These are phyloP conservation scores for Globisporangium echinulatum DNA, from an alignment of 352 stramenopile species.

Conservation along the genomic window DNA sequence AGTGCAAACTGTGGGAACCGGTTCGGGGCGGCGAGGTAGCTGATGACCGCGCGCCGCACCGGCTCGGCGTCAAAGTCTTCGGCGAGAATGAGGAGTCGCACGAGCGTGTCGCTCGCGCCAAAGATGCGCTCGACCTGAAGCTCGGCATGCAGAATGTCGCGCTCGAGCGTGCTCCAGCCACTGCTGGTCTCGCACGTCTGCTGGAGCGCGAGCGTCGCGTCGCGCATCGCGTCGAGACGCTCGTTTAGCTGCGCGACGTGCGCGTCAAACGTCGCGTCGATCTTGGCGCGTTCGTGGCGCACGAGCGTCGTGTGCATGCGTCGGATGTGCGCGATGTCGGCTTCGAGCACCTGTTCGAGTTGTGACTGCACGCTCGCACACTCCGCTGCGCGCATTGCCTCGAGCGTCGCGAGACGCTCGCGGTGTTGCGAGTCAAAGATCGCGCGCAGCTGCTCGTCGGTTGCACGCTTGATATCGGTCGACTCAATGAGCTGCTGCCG, in stretches of 20 bases:
- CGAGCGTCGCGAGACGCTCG: conserved; percentile 31
- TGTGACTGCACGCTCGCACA: conserved; percentile 35
- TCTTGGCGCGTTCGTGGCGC: conserved; percentile 51
- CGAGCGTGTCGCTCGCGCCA: conserved; percentile 59
- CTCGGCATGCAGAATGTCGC: conserved; percentile 37
- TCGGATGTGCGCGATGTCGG: conserved; percentile 57
- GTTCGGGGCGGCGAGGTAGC: conserved; percentile 41
- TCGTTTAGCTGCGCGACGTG: conserved; percentile 29
- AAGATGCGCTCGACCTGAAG: conserved; percentile 68
- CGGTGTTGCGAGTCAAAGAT: conserved; percentile 43
- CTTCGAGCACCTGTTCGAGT: conserved; percentile 41
- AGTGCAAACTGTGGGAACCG: conserved; percentile 58
- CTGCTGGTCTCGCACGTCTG: conserved; percentile 39
- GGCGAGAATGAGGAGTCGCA: conserved; percentile 64
- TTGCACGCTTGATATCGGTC: conserved; percentile 41
- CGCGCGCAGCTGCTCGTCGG: conserved; percentile 32
- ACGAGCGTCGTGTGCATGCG: conserved; percentile 55
- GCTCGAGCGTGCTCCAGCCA: conserved; percentile 50
- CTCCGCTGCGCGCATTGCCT: conserved; percentile 26
- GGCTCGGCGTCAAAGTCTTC: conserved; percentile 63
- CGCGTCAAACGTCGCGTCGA: conserved; percentile 55
- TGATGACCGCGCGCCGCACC: conserved; percentile 42
- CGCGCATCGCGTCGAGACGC: conserved; percentile 36
- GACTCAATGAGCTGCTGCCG: conserved; percentile 45
- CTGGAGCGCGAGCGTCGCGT: conserved; percentile 38